These are phyloP conservation scores for Blastobotrys illinoisensis DNA, from an alignment of 1,139 yeast species.

Conservation along the genomic window DNA sequence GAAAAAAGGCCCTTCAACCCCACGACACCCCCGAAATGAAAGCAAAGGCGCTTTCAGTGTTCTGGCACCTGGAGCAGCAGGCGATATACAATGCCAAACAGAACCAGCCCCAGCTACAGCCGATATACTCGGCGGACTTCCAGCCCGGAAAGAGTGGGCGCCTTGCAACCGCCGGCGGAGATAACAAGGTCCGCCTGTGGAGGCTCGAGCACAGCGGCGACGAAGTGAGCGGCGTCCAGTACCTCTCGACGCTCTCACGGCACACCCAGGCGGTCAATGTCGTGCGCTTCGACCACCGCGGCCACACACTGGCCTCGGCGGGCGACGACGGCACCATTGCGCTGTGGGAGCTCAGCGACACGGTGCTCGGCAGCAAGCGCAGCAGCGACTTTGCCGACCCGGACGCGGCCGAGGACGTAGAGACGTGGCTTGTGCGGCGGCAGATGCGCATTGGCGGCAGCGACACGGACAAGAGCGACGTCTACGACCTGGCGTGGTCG, in stretches of 20 bases:
- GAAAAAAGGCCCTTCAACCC: neutral
- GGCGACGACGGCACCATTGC: constrained; percentile 92
- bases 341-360: constrained; percentile 61
- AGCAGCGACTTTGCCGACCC: neutral
- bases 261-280: constrained; percentile 95
- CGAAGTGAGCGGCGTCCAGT: constrained; percentile 31
- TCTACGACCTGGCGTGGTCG: constrained; percentile 89
- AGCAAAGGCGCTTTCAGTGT: constrained; percentile 2
- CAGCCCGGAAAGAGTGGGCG: constrained; percentile 51
- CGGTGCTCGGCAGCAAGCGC: neutral
- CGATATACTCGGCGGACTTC: constrained; percentile 77
- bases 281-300: constrained; percentile 66
- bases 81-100: constrained; percentile 47
- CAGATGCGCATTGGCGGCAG: neutral
- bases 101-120: constrained; percentile 78
- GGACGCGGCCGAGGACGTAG: constrained; percentile 36
- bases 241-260: constrained; percentile 67
- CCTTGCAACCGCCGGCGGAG: constrained; percentile 92
- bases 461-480: constrained; percentile 45
- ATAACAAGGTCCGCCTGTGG: constrained; percentile 77
- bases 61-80: constrained; percentile 4
- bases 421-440: constrained; percentile 58
- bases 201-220: constrained; percentile 24
- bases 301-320: constrained; percentile 69
- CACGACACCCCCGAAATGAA: constrained; percentile 1